Base-by-base conservation (phyloP, 1,139 yeast genomes). In the Tardiomyces digboiensis region DNA sequence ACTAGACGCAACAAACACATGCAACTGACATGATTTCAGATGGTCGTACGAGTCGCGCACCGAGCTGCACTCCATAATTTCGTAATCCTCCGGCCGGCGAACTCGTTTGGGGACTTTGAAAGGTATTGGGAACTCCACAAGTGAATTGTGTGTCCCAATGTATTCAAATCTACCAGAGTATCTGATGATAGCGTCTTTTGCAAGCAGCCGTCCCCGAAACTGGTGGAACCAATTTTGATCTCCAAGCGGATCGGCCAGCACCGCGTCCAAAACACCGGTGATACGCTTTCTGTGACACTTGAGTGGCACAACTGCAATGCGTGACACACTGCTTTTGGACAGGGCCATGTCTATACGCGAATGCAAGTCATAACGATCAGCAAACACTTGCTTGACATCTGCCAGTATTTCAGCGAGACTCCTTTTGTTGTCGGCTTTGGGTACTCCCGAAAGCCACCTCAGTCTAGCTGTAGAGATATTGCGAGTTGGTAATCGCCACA, bases 221-320 rank as follows among this genome's bases (percentile, higher is more conserved):
- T 57, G 53, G 21, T 49, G 48, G 43, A 51, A 55, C 69, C 69
- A 65, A 7, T 48, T 43, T 36, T 60, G 59, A 39, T 61, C 61
- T 22, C 61, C 52, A 2, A 65, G 49, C n/a, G 69, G 69, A 39
- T 65, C 69, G 1, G 62, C 60, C 23, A 65, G 50, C 14, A 62
- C 48, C 13, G 61, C 56, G 38, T 64, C 64, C 29, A 64, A 52
- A 4, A 61, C 52, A 5, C 53, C 47, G 37, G 57, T 54, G 40
- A 57, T 53, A 19, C 52, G 55, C 7, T 49, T 47, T 6, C 65
- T 57, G 14, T 53, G 54, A 21, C 51, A 48, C 6, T 48, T 49
- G 33, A 49, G 54, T 3, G 68, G 66, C 6, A 64, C 51, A 6
- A 65, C 43, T 5, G 59, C 67, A 18, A 61, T 49, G 21, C 55